Base-by-base conservation (phyloP, 2,329 filamentous ascomycete genomes). In the Chaetomium sp. region DNA sequence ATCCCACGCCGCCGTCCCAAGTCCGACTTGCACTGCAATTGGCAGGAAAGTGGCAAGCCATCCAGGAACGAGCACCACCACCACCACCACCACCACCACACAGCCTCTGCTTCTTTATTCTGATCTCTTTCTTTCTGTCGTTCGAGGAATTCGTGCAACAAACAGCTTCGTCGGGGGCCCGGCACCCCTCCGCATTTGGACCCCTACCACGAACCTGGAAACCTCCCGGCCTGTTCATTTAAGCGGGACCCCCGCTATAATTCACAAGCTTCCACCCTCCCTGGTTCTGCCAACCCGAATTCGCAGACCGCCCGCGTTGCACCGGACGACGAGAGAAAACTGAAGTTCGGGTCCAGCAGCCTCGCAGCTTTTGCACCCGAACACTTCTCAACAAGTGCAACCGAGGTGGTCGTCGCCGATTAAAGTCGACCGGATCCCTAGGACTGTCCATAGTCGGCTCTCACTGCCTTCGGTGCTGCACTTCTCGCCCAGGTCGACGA, bases 241-340 rank as follows among this genome's bases (percentile, higher is more conserved):
- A 63, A 62, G 63, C 65, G 63, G 66, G 64, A 67, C 68, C 70
- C 70, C 70, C 70, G 69, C 70, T 69, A 69, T 66, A 64, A 66
- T 54, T 69, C 62, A 64, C 57, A 55, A 45, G 56, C 64, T 57
- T 65, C 59, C 53, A 63, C 62, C 65, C 60, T 66, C 66, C 65
- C 63, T 63, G 64, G 69, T 66, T 68, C 67, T 69, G 68, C 69
- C 67, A 68, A 51, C 54, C 62, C 57, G 29, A 57, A 65, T 58
- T 66, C 63, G 68, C 70, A 70, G 70, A 72, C 69, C 70, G 69
- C 70, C 70, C 68, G 65, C 67, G 70, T 72, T 72, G 70, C 70
- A 72, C 70, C 68, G 70, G 70, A 72, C 70, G 70, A 72, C 70
- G 66, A 72, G 67, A 72, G 68, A 72, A 71, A 69, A 63, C 64